These are phyloP conservation scores for Lactifluus volemus DNA, from an alignment of 768 basidiomycete species.

Conservation along the genomic window DNA sequence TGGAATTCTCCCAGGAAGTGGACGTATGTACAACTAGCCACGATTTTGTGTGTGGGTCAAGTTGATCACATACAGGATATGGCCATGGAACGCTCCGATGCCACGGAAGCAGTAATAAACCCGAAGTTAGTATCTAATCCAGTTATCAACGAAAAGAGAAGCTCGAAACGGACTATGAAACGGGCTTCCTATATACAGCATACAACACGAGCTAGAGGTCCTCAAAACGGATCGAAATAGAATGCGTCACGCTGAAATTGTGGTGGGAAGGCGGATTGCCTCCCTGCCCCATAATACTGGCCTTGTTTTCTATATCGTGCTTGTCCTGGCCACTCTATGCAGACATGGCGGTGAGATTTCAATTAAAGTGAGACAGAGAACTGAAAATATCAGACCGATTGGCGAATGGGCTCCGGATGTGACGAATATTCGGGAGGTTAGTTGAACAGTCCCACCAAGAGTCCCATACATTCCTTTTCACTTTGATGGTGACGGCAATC, in stretches of 20 bases:
- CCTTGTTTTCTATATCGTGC: background rate
- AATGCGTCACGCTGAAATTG: background rate
- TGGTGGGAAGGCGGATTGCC: background rate
- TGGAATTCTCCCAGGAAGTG: background rate
- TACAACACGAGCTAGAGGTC: background rate
- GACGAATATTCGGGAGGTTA: background rate
- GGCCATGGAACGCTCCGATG: no score
- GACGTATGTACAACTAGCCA: background rate
- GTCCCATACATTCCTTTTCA: background rate
- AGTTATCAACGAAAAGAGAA: no score
- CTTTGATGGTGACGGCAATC: background rate
- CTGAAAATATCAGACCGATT: background rate
- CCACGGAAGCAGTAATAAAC: no score
- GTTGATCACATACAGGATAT: background rate
- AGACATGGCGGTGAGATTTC: background rate
- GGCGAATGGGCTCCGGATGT: background rate
- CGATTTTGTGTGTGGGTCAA: background rate
- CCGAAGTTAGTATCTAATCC: no score
- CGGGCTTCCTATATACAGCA: background rate
- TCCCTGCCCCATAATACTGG: background rate
- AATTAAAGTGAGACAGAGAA: background rate
- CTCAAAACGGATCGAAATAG: no score
- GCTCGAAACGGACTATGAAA: background rate
- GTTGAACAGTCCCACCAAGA: background rate
- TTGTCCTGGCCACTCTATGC: background rate